A percentile compares a stretch with the other conserved stretches of the same genome.
Evolutionary conservation across 352 stramenopile genomes (phyloP).

Genomic region (Thalassiosira hispida): DNA sequence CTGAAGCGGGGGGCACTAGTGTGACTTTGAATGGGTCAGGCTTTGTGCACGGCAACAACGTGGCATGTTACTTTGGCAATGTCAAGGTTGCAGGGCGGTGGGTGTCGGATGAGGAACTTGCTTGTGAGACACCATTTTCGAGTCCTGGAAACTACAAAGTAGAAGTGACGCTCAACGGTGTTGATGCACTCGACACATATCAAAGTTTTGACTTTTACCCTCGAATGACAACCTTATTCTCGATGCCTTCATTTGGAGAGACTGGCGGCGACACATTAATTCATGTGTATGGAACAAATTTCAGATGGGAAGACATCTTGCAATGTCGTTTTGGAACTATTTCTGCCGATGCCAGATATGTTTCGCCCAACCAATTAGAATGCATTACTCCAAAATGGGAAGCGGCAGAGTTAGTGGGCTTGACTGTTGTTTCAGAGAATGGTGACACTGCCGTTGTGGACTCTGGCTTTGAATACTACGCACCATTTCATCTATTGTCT

Average conservation of each 20-base stretch:
- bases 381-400: conserved; percentile 44
- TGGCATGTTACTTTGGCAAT: conserved; percentile 60
- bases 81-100: conserved; percentile 37
- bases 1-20: conserved; percentile 51
- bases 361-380: conserved; percentile 48
- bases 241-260: conserved; percentile 44
- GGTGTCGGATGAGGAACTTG: conserved; percentile 43
- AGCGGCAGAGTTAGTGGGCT: conserved; percentile 33
- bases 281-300: conserved; percentile 54
- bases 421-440: conserved; percentile 35
- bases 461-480: conserved; percentile 49
- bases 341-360: conserved; percentile 30
- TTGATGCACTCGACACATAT: conserved; percentile 44
- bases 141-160: conserved; percentile 58
- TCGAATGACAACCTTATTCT: conserved; percentile 38
- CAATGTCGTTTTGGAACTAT: conserved; percentile 48
- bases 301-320: conserved; percentile 32
- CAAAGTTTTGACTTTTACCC: conserved; percentile 39
- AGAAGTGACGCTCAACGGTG: conserved; percentile 63
- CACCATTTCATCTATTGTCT: conserved; percentile 43
- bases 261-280: conserved; percentile 38
- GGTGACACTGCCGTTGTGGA: conserved; percentile 36
- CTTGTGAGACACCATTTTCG: conserved; percentile 51
- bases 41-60: conserved; percentile 51
- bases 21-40: conserved; percentile 52